Evolutionary conservation across 75 land plant genomes (phyloP), one percentile per base, ranked within the genome.

Genomic region (Isoetes taiwanensis): DNA sequence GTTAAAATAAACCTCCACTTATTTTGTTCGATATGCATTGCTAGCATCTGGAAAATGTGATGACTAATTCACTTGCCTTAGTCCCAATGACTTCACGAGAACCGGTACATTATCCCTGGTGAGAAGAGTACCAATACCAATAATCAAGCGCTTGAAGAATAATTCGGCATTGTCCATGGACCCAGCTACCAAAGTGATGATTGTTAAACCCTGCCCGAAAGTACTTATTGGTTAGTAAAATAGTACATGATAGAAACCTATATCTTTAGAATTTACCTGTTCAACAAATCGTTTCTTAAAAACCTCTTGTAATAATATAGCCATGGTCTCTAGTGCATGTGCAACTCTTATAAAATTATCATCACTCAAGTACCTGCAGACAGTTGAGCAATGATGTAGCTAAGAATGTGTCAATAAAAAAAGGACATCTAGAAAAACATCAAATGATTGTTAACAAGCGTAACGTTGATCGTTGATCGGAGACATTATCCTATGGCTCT

Each of bases 101-200:
- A 69, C 67, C 28, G 72, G 72, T 23, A 69, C 68, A 56, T 69
- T 62, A 62, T 69, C 72, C 48, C 72, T 69, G 34, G 57, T 52
- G n/a, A 69, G 60, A 24, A 69, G 54, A 27, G 23, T 46, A n/a
- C 55, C 58, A 32, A 63, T 43, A 17, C 66, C 41, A 16, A 37
- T 52, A 25, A 69, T 63, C 29, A 69, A 54, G 9, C 68, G 58
- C 32, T n/a, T 25, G 50, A 69, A 69, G 33, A 63, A 69, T 5
- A 16, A 30, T 39, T 69, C 72, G 56, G 72, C 66, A 43, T 69
- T 69, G 14, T 69, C 72, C 33, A 62, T 52, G 25, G 66, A 43
- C 28, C 72, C 72, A 20, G 72, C 72, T 40, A 69, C 55, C 53
- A 69, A 39, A 3, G 57, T 61, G 32, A 62, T 66, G 34, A 69